phyloP scores from a whole-genome alignment of 257 asterid species.

The Thymus quinquecostatus region DNA sequence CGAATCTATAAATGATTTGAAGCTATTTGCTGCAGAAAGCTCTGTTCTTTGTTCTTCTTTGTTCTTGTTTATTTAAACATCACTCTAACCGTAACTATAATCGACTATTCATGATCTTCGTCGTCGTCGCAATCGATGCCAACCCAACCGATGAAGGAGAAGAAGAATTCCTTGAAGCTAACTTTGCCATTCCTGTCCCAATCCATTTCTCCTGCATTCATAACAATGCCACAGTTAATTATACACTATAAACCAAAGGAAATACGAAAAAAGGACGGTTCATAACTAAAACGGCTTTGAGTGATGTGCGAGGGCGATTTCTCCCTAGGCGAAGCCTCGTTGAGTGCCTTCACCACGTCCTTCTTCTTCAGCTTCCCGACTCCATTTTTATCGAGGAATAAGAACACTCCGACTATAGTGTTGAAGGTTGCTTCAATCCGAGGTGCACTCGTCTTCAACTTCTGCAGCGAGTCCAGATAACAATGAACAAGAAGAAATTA shows the following conservation, averaged over 20 bases:
- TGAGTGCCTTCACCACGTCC: slow-evolving; percentile 51
- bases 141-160: slow-evolving; percentile 45
- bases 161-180: slow-evolving; percentile 54
- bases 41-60: neutral
- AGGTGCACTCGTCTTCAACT: slow-evolving; percentile 37
- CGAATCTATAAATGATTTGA: slow-evolving; percentile 12
- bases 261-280: slow-evolving; percentile 9
- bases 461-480: slow-evolving; percentile 31
- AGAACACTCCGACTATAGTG: slow-evolving; percentile 49
- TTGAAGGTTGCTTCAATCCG: slow-evolving; percentile 44
- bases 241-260: neutral
- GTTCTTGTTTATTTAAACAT: neutral
- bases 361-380: slow-evolving; percentile 51
- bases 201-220: slow-evolving; percentile 56
- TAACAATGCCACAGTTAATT: slow-evolving; percentile 26
- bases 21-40: slow-evolving; percentile 1
- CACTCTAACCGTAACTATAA: neutral
- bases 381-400: slow-evolving; percentile 57
- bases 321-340: slow-evolving; percentile 53
- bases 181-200: slow-evolving; percentile 54
- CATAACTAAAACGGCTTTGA: slow-evolving; percentile 47
- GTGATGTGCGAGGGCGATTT: slow-evolving; percentile 57
- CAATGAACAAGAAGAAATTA: too few relatives aligned
- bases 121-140: slow-evolving; percentile 26
- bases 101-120: slow-evolving; percentile 18